These are phyloP conservation scores for Gonium pectorale DNA, from an alignment of 139 green algal genomes.

Conservation along the genomic window DNA sequence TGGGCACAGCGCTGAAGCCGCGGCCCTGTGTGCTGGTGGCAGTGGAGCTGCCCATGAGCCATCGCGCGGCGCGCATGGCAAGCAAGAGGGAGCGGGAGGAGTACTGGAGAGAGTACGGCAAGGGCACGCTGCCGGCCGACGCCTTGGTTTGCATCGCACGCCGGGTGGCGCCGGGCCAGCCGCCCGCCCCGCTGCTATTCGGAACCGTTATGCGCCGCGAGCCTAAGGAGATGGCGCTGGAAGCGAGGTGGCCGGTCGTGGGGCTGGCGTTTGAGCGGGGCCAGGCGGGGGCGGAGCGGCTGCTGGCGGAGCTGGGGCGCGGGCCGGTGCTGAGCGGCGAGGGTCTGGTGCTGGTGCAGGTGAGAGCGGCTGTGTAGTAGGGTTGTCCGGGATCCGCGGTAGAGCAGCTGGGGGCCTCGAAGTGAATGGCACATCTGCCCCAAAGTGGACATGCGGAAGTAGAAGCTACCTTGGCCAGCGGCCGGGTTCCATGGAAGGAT, in stretches of 20 bases:
- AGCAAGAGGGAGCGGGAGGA: conserved; percentile 37
- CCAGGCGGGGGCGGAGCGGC: conserved; percentile 16
- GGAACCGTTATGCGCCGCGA: conserved; percentile 52
- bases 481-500: too few relatives aligned
- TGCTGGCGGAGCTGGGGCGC: conserved; percentile 40
- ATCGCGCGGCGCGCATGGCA: conserved; percentile 21
- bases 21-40: conserved; percentile 51
- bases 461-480: too few relatives aligned
- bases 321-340: background rate
- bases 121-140: conserved; percentile 50
- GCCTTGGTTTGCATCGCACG: conserved; percentile 51
- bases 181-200: conserved; percentile 45
- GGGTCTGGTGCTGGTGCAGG: conserved; percentile 56
- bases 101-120: conserved; percentile 53
- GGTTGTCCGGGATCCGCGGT: too few relatives aligned
- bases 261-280: conserved; percentile 51
- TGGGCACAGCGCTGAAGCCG: conserved; percentile 32
- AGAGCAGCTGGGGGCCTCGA: too few relatives aligned
- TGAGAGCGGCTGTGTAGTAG: conserved; percentile 18
- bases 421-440: too few relatives aligned
- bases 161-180: background rate
- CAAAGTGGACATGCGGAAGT: too few relatives aligned
- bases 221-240: conserved; percentile 41
- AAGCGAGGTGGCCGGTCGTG: conserved; percentile 40
- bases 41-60: conserved; percentile 36